Evolutionary conservation across 768 basidiomycete genomes (phyloP).

Genomic region (Phlegmacium glaucopus): DNA sequence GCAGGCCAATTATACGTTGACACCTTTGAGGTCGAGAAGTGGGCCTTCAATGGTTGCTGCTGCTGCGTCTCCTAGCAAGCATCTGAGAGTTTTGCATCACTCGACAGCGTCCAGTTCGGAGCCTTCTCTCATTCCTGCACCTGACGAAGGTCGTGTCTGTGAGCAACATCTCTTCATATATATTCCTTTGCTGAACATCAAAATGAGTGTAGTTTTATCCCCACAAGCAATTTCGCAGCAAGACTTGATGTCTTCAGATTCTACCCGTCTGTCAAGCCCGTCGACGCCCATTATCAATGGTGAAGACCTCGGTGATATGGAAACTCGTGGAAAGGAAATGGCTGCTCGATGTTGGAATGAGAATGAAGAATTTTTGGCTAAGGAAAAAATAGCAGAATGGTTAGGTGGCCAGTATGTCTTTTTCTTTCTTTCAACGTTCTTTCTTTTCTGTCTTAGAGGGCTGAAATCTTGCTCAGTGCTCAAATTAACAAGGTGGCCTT

Average conservation of each 20-base stretch:
- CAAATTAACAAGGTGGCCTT: constrained; percentile 73
- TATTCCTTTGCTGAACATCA: constrained; percentile 1
- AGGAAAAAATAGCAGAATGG: constrained; percentile 96
- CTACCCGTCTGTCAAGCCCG: constrained; percentile 43
- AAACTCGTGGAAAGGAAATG: constrained; percentile 63
- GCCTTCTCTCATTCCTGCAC: constrained; percentile 65
- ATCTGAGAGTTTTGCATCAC: constrained; percentile 62
- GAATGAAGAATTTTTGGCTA: constrained; percentile 77
- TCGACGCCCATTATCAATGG: constrained; percentile 34
- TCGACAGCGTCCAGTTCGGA: constrained; percentile 78
- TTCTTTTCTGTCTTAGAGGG: constrained; percentile 3
- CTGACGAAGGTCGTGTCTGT: constrained; percentile 50
- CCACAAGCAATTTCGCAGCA: constrained; percentile 41
- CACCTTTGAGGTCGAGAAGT: constrained; percentile 43
- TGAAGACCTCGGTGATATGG: constrained; percentile 57
- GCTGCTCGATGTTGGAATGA: constrained; percentile 83
- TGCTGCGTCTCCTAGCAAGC: constrained; percentile 15
- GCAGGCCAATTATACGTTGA: constrained; percentile 28
- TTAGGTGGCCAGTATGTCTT: constrained; percentile 83
- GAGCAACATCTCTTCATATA: constrained; percentile 20
- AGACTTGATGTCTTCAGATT: constrained; percentile 51
- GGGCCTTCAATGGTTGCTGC: constrained; percentile 25
- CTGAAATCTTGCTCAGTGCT: constrained; percentile 43
- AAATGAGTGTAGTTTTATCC: constrained; percentile 14
- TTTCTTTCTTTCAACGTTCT: constrained; percentile 19